Evolutionary conservation across 169 alveolate species (phyloP).

Genomic region (Babesia ovis): DNA sequence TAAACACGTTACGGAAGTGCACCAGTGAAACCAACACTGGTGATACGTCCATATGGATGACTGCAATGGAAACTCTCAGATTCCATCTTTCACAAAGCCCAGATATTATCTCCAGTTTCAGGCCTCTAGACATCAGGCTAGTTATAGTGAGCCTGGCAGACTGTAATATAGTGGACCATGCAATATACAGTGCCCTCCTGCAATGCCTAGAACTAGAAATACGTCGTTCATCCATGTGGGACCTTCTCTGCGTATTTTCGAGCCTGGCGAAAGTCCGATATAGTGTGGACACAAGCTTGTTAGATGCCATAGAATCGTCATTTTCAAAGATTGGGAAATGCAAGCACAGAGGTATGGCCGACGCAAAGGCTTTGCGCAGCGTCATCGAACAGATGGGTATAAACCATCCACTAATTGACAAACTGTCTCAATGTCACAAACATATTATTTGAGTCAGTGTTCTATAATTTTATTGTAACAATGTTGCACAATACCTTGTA

Average conservation of each 20-base stretch:
- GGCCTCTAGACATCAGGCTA: slow-evolving; percentile 42
- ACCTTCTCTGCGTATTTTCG: slow-evolving; percentile 14
- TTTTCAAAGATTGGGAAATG: slow-evolving; percentile 6
- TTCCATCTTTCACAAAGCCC: background rate
- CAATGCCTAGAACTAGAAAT: background rate
- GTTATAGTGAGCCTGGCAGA: slow-evolving; percentile 8
- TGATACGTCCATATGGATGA: background rate
- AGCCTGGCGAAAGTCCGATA: slow-evolving; percentile 1
- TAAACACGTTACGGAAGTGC: slow-evolving; percentile 1
- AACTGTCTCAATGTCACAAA: background rate
- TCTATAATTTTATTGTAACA: slow-evolving; percentile 9
- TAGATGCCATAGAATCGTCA: slow-evolving; percentile 23
- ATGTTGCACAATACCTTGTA: slow-evolving; percentile 3
- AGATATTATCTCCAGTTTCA: background rate
- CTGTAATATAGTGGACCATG: background rate
- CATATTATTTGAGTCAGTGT: background rate
- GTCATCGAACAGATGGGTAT: slow-evolving; percentile 5
- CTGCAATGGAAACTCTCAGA: background rate
- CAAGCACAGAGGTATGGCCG: slow-evolving; percentile 21
- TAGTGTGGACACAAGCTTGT: background rate
- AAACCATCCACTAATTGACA: background rate
- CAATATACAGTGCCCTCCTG: slow-evolving; percentile 11
- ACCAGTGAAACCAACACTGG: background rate
- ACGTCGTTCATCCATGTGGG: slow-evolving; percentile 26
- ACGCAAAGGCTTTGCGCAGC: background rate